These are phyloP conservation scores for Mrakia gelida DNA, from an alignment of 768 basidiomycete species.

Conservation along the genomic window DNA sequence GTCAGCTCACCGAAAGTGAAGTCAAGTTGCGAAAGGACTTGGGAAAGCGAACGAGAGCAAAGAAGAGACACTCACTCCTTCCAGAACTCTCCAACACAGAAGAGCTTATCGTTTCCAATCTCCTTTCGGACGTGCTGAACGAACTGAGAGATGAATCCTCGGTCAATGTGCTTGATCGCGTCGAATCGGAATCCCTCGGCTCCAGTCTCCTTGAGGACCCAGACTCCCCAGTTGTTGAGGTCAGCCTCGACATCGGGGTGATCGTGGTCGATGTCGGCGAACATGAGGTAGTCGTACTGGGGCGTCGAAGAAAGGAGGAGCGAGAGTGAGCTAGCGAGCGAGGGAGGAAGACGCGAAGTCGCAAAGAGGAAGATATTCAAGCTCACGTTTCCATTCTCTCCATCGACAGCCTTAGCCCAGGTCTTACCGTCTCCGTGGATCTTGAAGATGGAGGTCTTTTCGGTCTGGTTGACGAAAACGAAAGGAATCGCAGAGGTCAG, in stretches of 20 bases:
- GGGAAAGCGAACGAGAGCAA: background rate
- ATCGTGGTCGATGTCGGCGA: conserved; percentile 50
- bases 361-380: background rate
- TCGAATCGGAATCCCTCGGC: conserved; percentile 59
- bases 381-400: conserved; percentile 71
- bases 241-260: conserved; percentile 77
- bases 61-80: background rate
- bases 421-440: conserved; percentile 59
- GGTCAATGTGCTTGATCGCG: conserved; percentile 54
- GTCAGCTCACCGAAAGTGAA: background rate
- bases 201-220: conserved; percentile 60
- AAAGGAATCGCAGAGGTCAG: conserved; percentile 37
- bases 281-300: conserved; percentile 35
- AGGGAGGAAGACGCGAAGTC: background rate
- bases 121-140: conserved; percentile 48
- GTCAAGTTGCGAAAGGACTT: background rate
- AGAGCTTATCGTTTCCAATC: conserved; percentile 51
- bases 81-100: conserved; percentile 65
- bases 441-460: conserved; percentile 41
- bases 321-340: background rate
- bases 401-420: conserved; percentile 70
- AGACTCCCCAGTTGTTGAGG: conserved; percentile 64
- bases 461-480: background rate
- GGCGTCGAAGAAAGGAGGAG: too few species aligned
- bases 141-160: conserved; percentile 46